Evolutionary conservation across 495 filamentous ascomycete genomes (phyloP).

Genomic region (Penicillium herquei): DNA sequence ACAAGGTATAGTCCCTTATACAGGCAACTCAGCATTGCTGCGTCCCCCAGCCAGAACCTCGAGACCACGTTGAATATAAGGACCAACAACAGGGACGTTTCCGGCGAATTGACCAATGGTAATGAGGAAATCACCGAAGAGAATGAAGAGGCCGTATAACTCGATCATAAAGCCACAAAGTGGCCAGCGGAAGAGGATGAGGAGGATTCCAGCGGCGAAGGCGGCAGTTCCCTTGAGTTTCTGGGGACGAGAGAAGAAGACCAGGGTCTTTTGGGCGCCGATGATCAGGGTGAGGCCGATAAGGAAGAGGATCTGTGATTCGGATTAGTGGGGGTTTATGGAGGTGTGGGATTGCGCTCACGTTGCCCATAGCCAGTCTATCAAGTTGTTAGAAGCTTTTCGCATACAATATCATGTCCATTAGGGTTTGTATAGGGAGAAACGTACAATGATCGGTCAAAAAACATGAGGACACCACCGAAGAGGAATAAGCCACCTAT

Average conservation of each 20-base stretch:
- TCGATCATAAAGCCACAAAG: conserved; percentile 87
- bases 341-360: conserved; percentile 29
- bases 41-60: conserved; percentile 62
- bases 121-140: conserved; percentile 96
- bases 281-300: conserved; percentile 93
- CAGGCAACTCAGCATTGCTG: conserved; percentile 75
- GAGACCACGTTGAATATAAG: conserved; percentile 69
- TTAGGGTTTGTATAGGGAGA: background rate
- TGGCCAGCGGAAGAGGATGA: conserved; percentile 88
- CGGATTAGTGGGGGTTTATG: conserved; percentile 9
- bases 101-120: conserved; percentile 85
- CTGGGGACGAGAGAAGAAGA: conserved; percentile 90
- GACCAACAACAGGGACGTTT: conserved; percentile 81
- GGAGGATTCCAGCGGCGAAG: conserved; percentile 76
- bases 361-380: conserved; percentile 87
- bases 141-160: conserved; percentile 84
- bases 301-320: conserved; percentile 83
- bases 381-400: conserved; percentile 12
- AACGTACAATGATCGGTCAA: conserved; percentile 86
- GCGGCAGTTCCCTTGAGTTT: conserved; percentile 90
- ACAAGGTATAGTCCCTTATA: conserved; percentile 30
- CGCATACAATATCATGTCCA: background rate
- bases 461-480: conserved; percentile 92
- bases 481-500: conserved; percentile 89
- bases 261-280: conserved; percentile 82